A percentile compares a stretch with the other conserved stretches of the same genome.
Conservation (phyloP, 805 yeast genomes). For the Candida pseudoglaebosa region DNA sequence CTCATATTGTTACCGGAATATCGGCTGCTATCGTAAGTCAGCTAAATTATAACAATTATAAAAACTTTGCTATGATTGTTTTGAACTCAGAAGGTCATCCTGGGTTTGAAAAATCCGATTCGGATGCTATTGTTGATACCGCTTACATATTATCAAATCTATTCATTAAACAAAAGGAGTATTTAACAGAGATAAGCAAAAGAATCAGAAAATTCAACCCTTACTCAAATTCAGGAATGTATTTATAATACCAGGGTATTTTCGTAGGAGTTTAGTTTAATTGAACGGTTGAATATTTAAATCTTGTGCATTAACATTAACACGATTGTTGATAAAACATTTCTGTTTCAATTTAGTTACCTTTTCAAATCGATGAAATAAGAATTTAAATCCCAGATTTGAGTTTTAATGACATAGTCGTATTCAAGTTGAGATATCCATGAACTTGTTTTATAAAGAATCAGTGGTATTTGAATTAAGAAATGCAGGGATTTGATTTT, state of each 20-base stretch:
- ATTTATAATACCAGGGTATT: conserved; percentile 10
- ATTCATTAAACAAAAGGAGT: conserved; percentile 7
- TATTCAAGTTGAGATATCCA: too few species aligned
- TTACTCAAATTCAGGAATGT: conserved; percentile 26
- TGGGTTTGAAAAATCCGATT: conserved; percentile 53
- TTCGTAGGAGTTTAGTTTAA: background rate
- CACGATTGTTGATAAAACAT: too few species aligned
- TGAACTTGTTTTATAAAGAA: too few species aligned
- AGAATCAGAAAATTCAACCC: conserved; percentile 21
- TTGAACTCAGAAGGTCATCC: conserved; percentile 61
- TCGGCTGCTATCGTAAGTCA: conserved; percentile 42
- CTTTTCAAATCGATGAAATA: too few species aligned
- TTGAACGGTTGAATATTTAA: too few species aligned
- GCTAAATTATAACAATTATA: conserved; percentile 7
- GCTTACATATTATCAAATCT: conserved; percentile 14
- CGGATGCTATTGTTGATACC: conserved; percentile 39
- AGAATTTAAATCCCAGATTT: too few species aligned
- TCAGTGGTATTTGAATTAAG: too few species aligned
- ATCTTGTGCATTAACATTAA: too few species aligned
- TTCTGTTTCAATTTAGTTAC: too few species aligned
- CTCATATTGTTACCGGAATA: conserved; percentile 59
- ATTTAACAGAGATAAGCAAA: conserved; percentile 14
- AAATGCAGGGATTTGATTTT: too few species aligned
- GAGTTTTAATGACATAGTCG: too few species aligned
- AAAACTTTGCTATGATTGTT: conserved; percentile 18